Evolutionary conservation across 768 basidiomycete genomes (phyloP).

Genomic region (Rhodotorula toruloides): DNA sequence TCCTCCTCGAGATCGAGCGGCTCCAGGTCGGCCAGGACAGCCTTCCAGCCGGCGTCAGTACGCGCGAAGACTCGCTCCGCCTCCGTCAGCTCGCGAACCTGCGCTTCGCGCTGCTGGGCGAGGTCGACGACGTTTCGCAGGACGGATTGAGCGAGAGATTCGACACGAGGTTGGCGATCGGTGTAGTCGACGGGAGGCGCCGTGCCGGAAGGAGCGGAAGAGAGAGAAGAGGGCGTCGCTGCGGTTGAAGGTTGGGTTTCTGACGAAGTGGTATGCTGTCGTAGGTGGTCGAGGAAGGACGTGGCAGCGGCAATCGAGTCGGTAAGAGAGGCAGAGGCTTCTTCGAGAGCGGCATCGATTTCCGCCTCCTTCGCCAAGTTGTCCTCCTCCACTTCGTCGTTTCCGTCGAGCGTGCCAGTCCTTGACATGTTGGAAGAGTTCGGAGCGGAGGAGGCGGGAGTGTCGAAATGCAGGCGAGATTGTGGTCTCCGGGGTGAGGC

Average conservation of each 20-base stretch:
- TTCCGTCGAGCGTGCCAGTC: not conserved
- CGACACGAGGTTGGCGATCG: slow-evolving; percentile 49
- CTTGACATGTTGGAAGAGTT: not conserved
- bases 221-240: slow-evolving; percentile 47
- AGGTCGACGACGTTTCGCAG: slow-evolving; percentile 72
- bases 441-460: not conserved
- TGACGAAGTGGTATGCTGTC: slow-evolving; percentile 47
- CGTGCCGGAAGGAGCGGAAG: not conserved
- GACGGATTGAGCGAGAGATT: slow-evolving; percentile 66
- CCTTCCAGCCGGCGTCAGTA: slow-evolving; percentile 40
- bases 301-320: slow-evolving; percentile 61
- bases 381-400: not conserved
- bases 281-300: slow-evolving; percentile 66
- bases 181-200: slow-evolving; percentile 2
- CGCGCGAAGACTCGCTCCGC: slow-evolving; percentile 1
- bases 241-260: slow-evolving; percentile 46
- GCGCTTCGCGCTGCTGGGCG: slow-evolving; percentile 63
- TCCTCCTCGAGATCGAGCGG: not conserved
- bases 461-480: not conserved
- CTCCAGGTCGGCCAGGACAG: slow-evolving; percentile 57
- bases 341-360: slow-evolving; percentile 11
- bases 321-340: not conserved
- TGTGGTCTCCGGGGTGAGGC: too few species aligned
- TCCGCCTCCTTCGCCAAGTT: slow-evolving; percentile 5
- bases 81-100: not conserved